Conservation (phyloP, 2,329 filamentous ascomycete genomes). For the Verticillium isaacii region DNA sequence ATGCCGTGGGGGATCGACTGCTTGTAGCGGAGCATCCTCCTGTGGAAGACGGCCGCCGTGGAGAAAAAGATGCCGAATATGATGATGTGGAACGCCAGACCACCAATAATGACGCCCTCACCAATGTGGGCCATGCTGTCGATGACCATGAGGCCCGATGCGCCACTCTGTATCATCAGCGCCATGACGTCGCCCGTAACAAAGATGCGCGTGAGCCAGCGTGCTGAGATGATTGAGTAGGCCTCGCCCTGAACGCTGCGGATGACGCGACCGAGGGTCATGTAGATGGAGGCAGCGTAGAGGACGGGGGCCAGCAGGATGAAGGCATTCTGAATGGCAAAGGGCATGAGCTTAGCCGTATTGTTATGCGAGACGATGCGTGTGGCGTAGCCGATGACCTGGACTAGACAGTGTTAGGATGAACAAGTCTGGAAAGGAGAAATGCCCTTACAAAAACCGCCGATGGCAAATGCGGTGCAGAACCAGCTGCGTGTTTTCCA, state of each 20-base stretch:
- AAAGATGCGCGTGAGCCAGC: conserved; percentile 49
- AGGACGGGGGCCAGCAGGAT: conserved; percentile 34
- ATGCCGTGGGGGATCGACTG: neutral
- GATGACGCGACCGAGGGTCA: conserved; percentile 41
- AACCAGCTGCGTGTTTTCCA: conserved; percentile 37
- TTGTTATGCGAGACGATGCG: conserved; percentile 16
- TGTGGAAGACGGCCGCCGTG: conserved; percentile 38
- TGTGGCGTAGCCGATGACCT: conserved; percentile 27
- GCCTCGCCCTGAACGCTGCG: conserved; percentile 28
- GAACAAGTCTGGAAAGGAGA: neutral
- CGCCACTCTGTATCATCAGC: conserved; percentile 24
- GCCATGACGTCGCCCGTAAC: conserved; percentile 44
- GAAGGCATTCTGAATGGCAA: conserved; percentile 24
- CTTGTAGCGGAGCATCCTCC: neutral
- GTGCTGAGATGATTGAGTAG: conserved; percentile 24
- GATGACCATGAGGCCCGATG: conserved; percentile 20
- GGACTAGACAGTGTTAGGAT: conserved; percentile 22
- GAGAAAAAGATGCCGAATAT: conserved; percentile 49
- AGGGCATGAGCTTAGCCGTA: conserved; percentile 19
- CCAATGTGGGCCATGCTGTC: conserved; percentile 23
- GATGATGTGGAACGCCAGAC: conserved; percentile 50
- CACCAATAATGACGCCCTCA: conserved; percentile 44
- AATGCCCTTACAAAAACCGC: conserved; percentile 30
- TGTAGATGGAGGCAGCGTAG: conserved; percentile 47
- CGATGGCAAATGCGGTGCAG: conserved; percentile 34